Conservation (phyloP, 495 filamentous ascomycete genomes). For the Penicillium roqueforti region DNA sequence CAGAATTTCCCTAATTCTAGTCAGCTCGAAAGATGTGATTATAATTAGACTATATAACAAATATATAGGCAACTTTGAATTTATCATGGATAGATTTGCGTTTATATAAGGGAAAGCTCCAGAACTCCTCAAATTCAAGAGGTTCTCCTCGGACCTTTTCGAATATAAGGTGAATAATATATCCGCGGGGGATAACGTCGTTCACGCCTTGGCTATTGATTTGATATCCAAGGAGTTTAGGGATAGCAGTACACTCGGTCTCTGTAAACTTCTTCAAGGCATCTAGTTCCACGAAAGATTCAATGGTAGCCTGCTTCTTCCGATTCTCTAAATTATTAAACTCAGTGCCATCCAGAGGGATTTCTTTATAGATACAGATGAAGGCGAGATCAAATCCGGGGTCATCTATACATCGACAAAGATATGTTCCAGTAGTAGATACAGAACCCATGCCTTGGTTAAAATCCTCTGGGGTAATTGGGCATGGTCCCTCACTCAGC, state of each 20-base stretch:
- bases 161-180: background rate
- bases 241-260: background rate
- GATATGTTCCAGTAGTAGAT: constrained; percentile 1
- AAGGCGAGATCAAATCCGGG: background rate
- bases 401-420: background rate
- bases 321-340: background rate
- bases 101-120: background rate
- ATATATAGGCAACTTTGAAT: background rate
- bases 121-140: background rate
- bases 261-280: background rate
- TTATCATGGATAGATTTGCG: background rate
- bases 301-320: background rate
- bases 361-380: background rate
- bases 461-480: background rate
- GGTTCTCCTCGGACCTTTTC: background rate
- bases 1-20: background rate
- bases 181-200: constrained; percentile 2
- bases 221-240: background rate
- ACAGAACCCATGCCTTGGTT: background rate
- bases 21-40: background rate
- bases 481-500: background rate
- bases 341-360: background rate
- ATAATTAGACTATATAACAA: background rate
- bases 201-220: background rate
- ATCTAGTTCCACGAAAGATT: background rate